Conservation (phyloP, 2,329 filamentous ascomycete species). For the Exophiala bonariae region DNA sequence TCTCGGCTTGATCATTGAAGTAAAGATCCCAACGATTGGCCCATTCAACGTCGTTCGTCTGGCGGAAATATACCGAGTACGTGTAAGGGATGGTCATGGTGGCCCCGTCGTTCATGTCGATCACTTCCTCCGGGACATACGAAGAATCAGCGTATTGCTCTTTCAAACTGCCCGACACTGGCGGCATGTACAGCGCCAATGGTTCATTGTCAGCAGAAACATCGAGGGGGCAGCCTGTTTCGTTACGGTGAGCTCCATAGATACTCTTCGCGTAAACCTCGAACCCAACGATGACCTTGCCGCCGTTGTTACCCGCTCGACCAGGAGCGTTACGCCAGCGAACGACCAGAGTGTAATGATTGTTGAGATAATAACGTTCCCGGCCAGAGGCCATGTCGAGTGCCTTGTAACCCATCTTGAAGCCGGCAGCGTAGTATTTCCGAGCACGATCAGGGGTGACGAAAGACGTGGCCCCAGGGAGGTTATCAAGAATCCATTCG, state of each 20-base stretch:
- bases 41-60: conserved; percentile 80
- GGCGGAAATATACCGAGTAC: conserved; percentile 87
- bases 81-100: conserved; percentile 77
- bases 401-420: conserved; percentile 81
- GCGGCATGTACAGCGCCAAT: conserved; percentile 68
- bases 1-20: conserved; percentile 83
- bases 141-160: conserved; percentile 60
- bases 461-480: conserved; percentile 85
- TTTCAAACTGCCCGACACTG: conserved; percentile 52
- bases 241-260: conserved; percentile 60
- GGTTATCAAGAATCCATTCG: conserved; percentile 91
- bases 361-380: conserved; percentile 75
- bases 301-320: conserved; percentile 66
- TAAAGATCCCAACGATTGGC: conserved; percentile 83
- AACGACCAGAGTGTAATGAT: conserved; percentile 83
- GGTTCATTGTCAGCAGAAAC: conserved; percentile 63
- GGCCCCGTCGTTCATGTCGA: conserved; percentile 62
- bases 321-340: conserved; percentile 73
- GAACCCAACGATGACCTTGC: conserved; percentile 82
- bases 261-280: conserved; percentile 89
- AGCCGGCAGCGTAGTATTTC: conserved; percentile 88
- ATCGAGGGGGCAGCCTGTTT: conserved; percentile 67
- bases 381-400: conserved; percentile 59
- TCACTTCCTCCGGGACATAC: conserved; percentile 57
- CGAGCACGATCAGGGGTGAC: conserved; percentile 79